phyloP scores from a whole-genome alignment of 2,329 filamentous ascomycete species.

The Sarocladium kiliense region DNA sequence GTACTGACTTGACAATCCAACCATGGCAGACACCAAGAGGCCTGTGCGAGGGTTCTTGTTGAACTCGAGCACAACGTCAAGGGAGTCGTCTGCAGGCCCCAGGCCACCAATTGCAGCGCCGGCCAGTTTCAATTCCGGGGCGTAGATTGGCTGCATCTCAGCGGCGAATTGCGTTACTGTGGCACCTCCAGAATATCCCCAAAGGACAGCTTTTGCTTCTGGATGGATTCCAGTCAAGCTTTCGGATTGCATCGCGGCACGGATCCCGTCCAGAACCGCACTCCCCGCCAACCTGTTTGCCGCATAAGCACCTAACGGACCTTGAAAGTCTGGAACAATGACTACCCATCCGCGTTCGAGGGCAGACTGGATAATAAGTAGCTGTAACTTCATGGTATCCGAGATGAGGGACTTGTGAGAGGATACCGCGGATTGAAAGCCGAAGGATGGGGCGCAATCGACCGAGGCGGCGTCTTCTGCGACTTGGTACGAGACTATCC shows the following conservation, averaged over 20 bases:
- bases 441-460: slow-evolving; percentile 25
- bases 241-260: slow-evolving; percentile 29
- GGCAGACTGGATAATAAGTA: slow-evolving; percentile 17
- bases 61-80: background rate
- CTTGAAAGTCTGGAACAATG: slow-evolving; percentile 41
- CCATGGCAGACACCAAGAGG: background rate
- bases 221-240: slow-evolving; percentile 22
- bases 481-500: slow-evolving; percentile 36
- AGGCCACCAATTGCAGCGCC: background rate
- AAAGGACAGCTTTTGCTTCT: slow-evolving; percentile 6
- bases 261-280: slow-evolving; percentile 36
- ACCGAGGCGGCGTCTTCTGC: slow-evolving; percentile 33
- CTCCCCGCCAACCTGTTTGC: slow-evolving; percentile 35
- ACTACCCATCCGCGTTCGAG: slow-evolving; percentile 42
- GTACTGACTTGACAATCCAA: background rate
- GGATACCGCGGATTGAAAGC: slow-evolving; percentile 13
- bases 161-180: background rate
- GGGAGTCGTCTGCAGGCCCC: background rate
- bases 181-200: slow-evolving; percentile 4
- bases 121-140: background rate
- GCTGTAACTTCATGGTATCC: slow-evolving; percentile 18
- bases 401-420: slow-evolving; percentile 28
- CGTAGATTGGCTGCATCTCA: background rate
- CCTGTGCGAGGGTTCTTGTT: background rate
- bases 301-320: slow-evolving; percentile 36